These are phyloP conservation scores for Capillidium rhysosporum DNA, from an alignment of 371 early-diverging fungal species.

Conservation along the genomic window DNA sequence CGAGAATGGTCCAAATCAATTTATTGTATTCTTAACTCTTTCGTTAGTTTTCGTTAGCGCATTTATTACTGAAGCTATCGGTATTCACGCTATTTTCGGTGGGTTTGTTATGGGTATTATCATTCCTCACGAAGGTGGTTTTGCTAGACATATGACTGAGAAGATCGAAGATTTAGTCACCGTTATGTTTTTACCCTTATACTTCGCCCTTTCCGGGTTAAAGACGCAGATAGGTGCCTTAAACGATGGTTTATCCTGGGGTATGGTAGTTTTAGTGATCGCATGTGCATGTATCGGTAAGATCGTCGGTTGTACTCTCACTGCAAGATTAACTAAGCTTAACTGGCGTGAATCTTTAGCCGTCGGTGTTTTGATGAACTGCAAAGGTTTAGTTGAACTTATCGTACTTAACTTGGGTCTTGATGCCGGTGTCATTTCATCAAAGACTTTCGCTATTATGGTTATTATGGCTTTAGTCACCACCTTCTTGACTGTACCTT, in stretches of 20 bases:
- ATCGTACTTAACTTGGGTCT: slow-evolving; percentile 85
- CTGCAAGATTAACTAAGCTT: slow-evolving; percentile 43
- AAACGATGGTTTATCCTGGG: slow-evolving; percentile 50
- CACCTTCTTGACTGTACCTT: slow-evolving; percentile 57
- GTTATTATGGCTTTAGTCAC: slow-evolving; percentile 74
- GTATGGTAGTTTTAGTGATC: slow-evolving; percentile 51
- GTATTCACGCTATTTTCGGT: slow-evolving; percentile 85
- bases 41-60: slow-evolving; percentile 37
- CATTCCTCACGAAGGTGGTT: slow-evolving; percentile 71
- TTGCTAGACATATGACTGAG: slow-evolving; percentile 69
- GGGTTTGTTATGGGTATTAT: slow-evolving; percentile 72
- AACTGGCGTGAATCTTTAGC: slow-evolving; percentile 66
- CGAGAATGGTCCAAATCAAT: slow-evolving; percentile 34
- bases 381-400: slow-evolving; percentile 80
- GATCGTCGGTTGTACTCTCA: slow-evolving; percentile 55
- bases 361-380: slow-evolving; percentile 85
- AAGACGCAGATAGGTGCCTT: slow-evolving; percentile 65
- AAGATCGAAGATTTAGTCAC: slow-evolving; percentile 80
- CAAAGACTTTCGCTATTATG: slow-evolving; percentile 65
- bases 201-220: slow-evolving; percentile 81
- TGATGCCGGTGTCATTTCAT: slow-evolving; percentile 61
- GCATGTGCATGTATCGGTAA: slow-evolving; percentile 68
- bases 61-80: slow-evolving; percentile 68
- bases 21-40: slow-evolving; percentile 40
- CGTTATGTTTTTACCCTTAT: slow-evolving; percentile 72